Evolutionary conservation across 2,329 filamentous ascomycete species (phyloP).

Genomic region (Dactylonectria estremocensis): DNA sequence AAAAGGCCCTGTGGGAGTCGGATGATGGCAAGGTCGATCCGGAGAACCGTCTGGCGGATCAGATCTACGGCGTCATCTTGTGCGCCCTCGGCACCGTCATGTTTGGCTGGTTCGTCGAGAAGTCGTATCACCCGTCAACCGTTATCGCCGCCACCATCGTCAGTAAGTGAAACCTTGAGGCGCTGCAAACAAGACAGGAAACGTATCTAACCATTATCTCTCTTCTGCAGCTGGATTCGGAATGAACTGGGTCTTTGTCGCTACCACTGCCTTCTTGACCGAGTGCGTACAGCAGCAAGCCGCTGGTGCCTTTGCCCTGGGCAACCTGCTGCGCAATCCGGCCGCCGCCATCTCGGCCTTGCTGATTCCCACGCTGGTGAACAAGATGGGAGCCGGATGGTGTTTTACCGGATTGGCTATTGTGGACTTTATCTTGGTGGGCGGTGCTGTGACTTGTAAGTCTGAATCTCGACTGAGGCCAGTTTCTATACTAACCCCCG

Average conservation of each 20-base stretch:
- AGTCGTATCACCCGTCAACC: slow-evolving; percentile 48
- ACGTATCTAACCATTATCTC: slow-evolving; percentile 14
- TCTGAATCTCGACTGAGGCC: background rate
- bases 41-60: slow-evolving; percentile 57
- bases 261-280: slow-evolving; percentile 59
- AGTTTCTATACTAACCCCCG: background rate
- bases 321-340: slow-evolving; percentile 57
- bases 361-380: slow-evolving; percentile 52
- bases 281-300: slow-evolving; percentile 57
- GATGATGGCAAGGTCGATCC: slow-evolving; percentile 48
- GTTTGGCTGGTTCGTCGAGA: slow-evolving; percentile 58
- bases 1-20: slow-evolving; percentile 31
- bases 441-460: slow-evolving; percentile 42
- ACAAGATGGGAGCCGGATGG: slow-evolving; percentile 56
- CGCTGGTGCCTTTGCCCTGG: slow-evolving; percentile 58
- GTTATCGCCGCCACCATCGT: slow-evolving; percentile 50
- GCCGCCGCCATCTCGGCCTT: slow-evolving; percentile 57
- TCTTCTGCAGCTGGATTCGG: slow-evolving; percentile 52
- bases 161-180: slow-evolving; percentile 37
- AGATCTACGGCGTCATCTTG: slow-evolving; percentile 57
- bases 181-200: background rate
- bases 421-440: slow-evolving; percentile 48
- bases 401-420: slow-evolving; percentile 57
- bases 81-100: slow-evolving; percentile 55
- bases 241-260: slow-evolving; percentile 59